Evolutionary conservation across 495 filamentous ascomycete species (phyloP).

Genomic region (Aspergillus egyptiacus): DNA sequence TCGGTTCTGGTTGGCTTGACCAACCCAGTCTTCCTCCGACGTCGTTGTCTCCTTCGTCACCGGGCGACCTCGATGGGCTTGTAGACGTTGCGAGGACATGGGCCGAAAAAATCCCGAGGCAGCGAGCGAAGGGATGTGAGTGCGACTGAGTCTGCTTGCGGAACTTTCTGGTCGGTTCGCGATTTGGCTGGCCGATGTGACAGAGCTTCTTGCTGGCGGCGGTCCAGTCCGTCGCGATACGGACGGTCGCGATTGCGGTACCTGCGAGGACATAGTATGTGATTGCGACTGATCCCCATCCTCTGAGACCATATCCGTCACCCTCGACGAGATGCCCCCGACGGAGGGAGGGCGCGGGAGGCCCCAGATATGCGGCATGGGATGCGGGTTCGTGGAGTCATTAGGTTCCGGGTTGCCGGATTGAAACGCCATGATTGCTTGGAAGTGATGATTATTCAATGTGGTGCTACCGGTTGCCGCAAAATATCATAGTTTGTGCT

Average conservation of each 20-base stretch:
- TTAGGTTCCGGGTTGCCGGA: slow-evolving; percentile 23
- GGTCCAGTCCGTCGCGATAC: slow-evolving; percentile 47
- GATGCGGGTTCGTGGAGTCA: slow-evolving; percentile 21
- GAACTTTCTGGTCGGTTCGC: slow-evolving; percentile 55
- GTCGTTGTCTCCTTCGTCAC: slow-evolving; percentile 37
- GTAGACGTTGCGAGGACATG: slow-evolving; percentile 92
- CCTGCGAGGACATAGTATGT: slow-evolving; percentile 35
- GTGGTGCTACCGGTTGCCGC: slow-evolving; percentile 12
- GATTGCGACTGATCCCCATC: slow-evolving; percentile 43
- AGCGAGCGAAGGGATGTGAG: slow-evolving; percentile 83
- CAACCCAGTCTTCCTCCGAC: slow-evolving; percentile 38
- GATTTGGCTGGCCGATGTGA: slow-evolving; percentile 30
- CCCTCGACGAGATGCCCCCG: slow-evolving; percentile 71
- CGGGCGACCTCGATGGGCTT: slow-evolving; percentile 73
- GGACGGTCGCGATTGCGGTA: slow-evolving; percentile 41
- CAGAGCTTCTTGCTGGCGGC: slow-evolving; percentile 34
- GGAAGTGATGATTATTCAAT: not conserved
- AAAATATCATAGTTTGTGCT: slow-evolving; percentile 22
- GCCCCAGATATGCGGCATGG: slow-evolving; percentile 32
- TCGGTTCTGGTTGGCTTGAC: slow-evolving; percentile 43
- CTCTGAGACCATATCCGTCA: slow-evolving; percentile 70
- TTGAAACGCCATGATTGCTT: slow-evolving; percentile 25
- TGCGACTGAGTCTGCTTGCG: slow-evolving; percentile 69
- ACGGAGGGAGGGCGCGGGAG: slow-evolving; percentile 43
- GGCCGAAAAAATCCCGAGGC: slow-evolving; percentile 91